Base-by-base conservation (phyloP, 305 asterid genomes). In the Euphrasia arctica region DNA sequence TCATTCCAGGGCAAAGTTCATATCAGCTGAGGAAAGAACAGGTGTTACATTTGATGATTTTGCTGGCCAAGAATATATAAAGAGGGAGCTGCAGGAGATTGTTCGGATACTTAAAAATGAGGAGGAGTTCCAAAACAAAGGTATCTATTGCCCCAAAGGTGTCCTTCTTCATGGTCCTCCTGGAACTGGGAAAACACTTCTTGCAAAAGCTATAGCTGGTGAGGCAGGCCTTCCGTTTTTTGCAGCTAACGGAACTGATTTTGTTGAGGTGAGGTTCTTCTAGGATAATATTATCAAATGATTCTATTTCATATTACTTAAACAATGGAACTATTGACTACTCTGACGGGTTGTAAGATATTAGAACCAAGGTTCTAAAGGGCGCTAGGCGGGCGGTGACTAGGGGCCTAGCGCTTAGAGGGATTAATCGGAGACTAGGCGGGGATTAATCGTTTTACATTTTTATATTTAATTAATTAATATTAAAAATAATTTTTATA, bases 121-220 rank as follows among this genome's bases (percentile, higher is more conserved):
- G 25, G 99, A 87, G 77, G 97, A 88, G 76, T 93, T 78, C 74
- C 97, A 86, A 80, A 81, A 83, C 68, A 90, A 86, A 79, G 99
- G 99, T 56, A 93, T 93, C 69, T 93, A 93, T 71, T 93, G 99
- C 81, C 99, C 99, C 50, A 93, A 88, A 82, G 99, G 99, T 51
- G 99, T 93, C 77, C 99, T 93, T 47, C 94, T 93, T 61, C 94
- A 93, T 73, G 99, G 99, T 61, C 99, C 99, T 71, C 99, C 99
- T 63, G 99, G 99, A 69, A 93, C 99, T 75, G 99, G 99, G 72
- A 93, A 93, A 88, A 93, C 99, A 65, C 97, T 93, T 77, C 84
- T 92, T 52, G 98, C 98, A 65, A 92, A 90, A 83, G 98, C 98
- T 68, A 93, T 93, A 72, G 99, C 99, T 78, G 99, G 99, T 57